Evolutionary conservation across 768 basidiomycete genomes (phyloP).

Genomic region (Lyophyllum decastes): DNA sequence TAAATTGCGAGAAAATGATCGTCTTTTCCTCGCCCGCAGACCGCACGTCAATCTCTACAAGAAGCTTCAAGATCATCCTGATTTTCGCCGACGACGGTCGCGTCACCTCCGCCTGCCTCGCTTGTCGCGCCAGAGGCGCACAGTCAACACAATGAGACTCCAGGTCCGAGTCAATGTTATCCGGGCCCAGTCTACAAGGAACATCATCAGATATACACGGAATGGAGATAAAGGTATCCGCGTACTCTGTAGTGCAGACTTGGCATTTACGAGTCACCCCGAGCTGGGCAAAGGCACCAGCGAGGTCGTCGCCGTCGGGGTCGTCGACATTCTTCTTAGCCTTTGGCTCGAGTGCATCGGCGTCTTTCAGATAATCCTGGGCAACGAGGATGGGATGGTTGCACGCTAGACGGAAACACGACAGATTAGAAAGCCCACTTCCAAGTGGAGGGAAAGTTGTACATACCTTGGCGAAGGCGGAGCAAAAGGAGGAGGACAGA

Average conservation of each 20-base stretch:
- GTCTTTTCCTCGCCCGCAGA: constrained; percentile 78
- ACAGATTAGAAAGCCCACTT: neutral
- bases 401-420: constrained; percentile 58
- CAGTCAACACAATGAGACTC: constrained; percentile 63
- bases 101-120: constrained; percentile 45
- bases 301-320: constrained; percentile 72
- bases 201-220: neutral
- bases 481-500: constrained; percentile 72
- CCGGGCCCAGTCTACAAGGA: constrained; percentile 34
- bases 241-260: constrained; percentile 70
- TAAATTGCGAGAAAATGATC: constrained; percentile 95
- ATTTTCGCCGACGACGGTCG: constrained; percentile 86
- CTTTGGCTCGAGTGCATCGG: constrained; percentile 74
- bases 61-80: constrained; percentile 73
- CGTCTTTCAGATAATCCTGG: constrained; percentile 72
- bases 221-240: neutral
- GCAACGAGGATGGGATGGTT: constrained; percentile 86
- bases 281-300: constrained; percentile 69
- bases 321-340: constrained; percentile 51
- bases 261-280: constrained; percentile 75
- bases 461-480: constrained; percentile 84
- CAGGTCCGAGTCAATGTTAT: constrained; percentile 40
- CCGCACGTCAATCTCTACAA: constrained; percentile 62
- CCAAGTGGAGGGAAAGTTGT: neutral
- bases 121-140: constrained; percentile 49